These are phyloP conservation scores for Mucor irregularis DNA, from an alignment of 371 early-diverging fungal species.

Conservation along the genomic window DNA sequence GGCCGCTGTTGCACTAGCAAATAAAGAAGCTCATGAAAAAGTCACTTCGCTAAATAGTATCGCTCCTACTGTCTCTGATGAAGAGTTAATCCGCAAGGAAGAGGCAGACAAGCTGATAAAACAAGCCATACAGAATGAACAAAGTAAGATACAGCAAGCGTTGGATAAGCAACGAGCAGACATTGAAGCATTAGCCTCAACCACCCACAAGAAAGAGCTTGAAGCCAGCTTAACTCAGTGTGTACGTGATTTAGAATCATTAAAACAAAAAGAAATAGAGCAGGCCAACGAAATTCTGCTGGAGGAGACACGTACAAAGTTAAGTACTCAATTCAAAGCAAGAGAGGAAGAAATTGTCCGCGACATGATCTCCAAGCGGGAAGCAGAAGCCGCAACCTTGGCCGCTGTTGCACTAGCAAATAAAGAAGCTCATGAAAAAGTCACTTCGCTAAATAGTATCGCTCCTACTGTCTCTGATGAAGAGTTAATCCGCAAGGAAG, in stretches of 20 bases:
- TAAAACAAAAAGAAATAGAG: background rate
- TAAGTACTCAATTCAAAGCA: background rate
- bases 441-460: background rate
- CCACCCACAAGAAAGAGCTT: background rate
- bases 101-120: background rate
- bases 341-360: background rate
- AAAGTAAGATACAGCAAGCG: background rate
- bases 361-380: conserved; percentile 13
- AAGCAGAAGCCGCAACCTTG: conserved; percentile 14
- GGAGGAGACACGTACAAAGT: background rate
- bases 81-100: conserved; percentile 8
- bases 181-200: background rate
- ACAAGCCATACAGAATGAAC: background rate
- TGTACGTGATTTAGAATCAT: background rate
- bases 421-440: conserved; percentile 1
- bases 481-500: conserved; percentile 13
- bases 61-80: background rate
- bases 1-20: conserved; percentile 15
- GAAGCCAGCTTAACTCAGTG: background rate
- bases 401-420: conserved; percentile 13
- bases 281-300: background rate
- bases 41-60: background rate
- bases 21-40: conserved; percentile 1
- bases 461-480: background rate
- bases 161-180: conserved; percentile 9